Base-by-base conservation (phyloP, 2,329 filamentous ascomycete genomes). In the Penicillium corylophilum region DNA sequence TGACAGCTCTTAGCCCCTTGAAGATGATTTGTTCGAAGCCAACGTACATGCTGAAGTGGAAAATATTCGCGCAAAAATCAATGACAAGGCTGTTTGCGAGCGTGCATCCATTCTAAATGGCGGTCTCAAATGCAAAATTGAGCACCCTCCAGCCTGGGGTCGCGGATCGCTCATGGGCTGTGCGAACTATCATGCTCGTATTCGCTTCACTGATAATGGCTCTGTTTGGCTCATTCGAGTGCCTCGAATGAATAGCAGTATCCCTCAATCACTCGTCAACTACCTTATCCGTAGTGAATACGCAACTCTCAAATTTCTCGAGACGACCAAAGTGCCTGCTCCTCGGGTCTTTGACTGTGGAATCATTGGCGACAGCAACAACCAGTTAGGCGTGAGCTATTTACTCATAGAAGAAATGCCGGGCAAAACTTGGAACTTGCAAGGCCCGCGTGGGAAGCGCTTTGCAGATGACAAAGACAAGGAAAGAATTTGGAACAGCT, bases 251-350 rank as follows among this genome's bases (percentile, higher is more conserved):
- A 52, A 52, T n/a, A 18, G 44, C 47, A 49, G 44, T 46, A 50
- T 55, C 18, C 54, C 56, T 23, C 47, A 48, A 48, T 38, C 12
- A 43, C 48, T 59, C 36, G 31, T 54, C 44, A 35, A 59, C 31
- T 56, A 51, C 35, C 50, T 74, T 42, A 55, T 74, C 41, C 57
- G 56, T 46, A 74, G 72, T 49, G 73, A 77, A 51, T 66, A 69
- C 41, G 70, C 71, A 23, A 74, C 73, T 1, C 66, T 76, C 28
- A 68, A 64, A 53, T 75, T 74, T 53, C 63, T 76, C 1, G 65
- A 67, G 44, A 49, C 62, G 29, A 72, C 69, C 9, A 41, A 42
- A 16, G 62, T 76, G 2, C 71, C 71, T 39, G 59, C 71, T 44
- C 73, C 71, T 18, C 66, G 63, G 29, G 65, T 71, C 0, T 65